A percentile compares a stretch with the other conserved stretches of the same genome.
Conservation (phyloP, 139 green algal genomes). For the Chlamydomonas sp. region DNA sequence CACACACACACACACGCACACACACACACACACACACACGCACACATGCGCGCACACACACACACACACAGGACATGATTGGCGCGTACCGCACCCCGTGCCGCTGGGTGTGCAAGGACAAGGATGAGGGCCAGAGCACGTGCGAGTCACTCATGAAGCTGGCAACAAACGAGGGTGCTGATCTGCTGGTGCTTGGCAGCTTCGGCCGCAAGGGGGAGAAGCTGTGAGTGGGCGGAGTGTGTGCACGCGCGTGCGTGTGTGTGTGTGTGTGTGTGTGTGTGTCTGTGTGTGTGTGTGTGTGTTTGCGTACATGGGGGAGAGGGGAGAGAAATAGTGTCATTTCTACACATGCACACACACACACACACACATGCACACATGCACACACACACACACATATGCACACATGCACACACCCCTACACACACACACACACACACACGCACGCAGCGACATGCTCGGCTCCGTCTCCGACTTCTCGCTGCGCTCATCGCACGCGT, state of each 20-base stretch:
- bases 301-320: too few relatives aligned
- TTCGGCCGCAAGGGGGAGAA: constrained; percentile 49
- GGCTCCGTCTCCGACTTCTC: constrained; percentile 44
- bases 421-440: too few relatives aligned
- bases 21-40: too few relatives aligned
- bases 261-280: too few relatives aligned
- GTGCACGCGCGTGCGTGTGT: background rate
- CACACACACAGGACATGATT: background rate
- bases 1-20: too few relatives aligned
- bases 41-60: background rate
- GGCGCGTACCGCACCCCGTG: constrained; percentile 9
- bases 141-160: constrained; percentile 35
- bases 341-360: background rate
- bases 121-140: constrained; percentile 31
- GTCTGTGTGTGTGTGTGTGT: too few relatives aligned
- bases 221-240: constrained; percentile 29
- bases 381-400: background rate
- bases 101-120: constrained; percentile 42
- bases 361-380: constrained; percentile 1
- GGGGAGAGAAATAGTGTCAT: too few relatives aligned
- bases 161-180: constrained; percentile 18
- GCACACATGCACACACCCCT: background rate
- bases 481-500: constrained; percentile 29
- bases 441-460: constrained; percentile 41
- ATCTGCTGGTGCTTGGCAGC: constrained; percentile 43